Evolutionary conservation across 2,329 filamentous ascomycete genomes (phyloP).

Genomic region (Fusarium beomiforme): DNA sequence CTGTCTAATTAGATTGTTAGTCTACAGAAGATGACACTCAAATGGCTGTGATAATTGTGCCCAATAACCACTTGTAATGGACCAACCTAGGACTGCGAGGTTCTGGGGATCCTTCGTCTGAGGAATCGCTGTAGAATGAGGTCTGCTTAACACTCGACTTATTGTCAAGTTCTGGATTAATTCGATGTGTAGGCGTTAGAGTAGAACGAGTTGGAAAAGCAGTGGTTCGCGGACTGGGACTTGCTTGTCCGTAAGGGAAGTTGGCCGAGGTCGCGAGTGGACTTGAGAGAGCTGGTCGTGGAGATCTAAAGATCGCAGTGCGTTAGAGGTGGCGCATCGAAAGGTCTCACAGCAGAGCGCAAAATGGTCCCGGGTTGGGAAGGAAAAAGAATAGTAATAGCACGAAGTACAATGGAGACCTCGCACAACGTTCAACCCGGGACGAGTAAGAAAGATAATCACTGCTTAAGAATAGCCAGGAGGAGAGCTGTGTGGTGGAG

Average conservation of each 20-base stretch:
- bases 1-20: slow-evolving; percentile 41
- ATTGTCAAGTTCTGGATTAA: slow-evolving; percentile 24
- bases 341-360: slow-evolving; percentile 42
- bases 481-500: slow-evolving; percentile 33
- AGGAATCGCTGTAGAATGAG: slow-evolving; percentile 52
- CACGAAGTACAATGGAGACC: slow-evolving; percentile 34
- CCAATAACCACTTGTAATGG: neutral
- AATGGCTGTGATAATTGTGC: neutral
- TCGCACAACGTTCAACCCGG: slow-evolving; percentile 38
- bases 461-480: slow-evolving; percentile 24
- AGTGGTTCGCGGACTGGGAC: slow-evolving; percentile 49
- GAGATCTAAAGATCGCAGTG: slow-evolving; percentile 53
- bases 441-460: slow-evolving; percentile 23
- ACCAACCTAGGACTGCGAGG: slow-evolving; percentile 48
- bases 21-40: neutral
- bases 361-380: slow-evolving; percentile 23
- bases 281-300: slow-evolving; percentile 59
- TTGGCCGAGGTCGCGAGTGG: slow-evolving; percentile 59
- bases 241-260: slow-evolving; percentile 55
- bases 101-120: slow-evolving; percentile 48
- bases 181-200: slow-evolving; percentile 37
- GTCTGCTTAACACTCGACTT: slow-evolving; percentile 38
- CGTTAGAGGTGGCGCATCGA: slow-evolving; percentile 25
- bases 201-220: slow-evolving; percentile 40
- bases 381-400: slow-evolving; percentile 35